Percentiles rank a stretch among this genome's conserved stretches.
These are phyloP conservation scores for Sporodiniella umbellata DNA, from an alignment of 371 early-diverging fungal genomes.

Conservation along the genomic window DNA sequence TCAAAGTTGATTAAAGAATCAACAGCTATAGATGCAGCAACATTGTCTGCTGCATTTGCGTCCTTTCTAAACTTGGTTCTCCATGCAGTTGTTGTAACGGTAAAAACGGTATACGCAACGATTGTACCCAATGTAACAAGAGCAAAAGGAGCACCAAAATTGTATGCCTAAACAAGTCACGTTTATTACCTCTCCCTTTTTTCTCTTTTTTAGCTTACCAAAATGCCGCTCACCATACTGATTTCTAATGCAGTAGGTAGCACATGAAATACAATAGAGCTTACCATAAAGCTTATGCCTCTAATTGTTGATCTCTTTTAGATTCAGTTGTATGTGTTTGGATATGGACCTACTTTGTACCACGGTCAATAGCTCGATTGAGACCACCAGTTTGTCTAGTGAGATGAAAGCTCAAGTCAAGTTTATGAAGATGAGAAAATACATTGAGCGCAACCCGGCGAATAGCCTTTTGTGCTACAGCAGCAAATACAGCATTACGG, in stretches of 20 bases:
- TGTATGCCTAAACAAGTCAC: conserved; percentile 52
- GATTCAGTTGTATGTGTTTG: background rate
- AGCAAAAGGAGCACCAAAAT: conserved; percentile 84
- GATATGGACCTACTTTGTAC: conserved; percentile 74
- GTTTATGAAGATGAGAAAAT: conserved; percentile 81
- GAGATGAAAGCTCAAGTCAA: conserved; percentile 89
- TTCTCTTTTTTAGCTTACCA: conserved; percentile 36
- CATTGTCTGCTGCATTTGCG: conserved; percentile 93
- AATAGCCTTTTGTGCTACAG: conserved; percentile 93
- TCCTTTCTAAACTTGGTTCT: conserved; percentile 82
- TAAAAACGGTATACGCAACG: conserved; percentile 84
- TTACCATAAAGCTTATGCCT: conserved; percentile 91
- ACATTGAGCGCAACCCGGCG: conserved; percentile 83
- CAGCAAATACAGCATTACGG: conserved; percentile 91
- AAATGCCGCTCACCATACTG: conserved; percentile 89
- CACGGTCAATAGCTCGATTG: conserved; percentile 94
- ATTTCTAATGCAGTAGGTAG: conserved; percentile 94
- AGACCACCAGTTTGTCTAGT: conserved; percentile 93
- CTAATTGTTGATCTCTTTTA: conserved; percentile 25
- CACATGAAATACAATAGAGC: conserved; percentile 91
- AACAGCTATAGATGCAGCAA: conserved; percentile 86
- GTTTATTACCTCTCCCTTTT: background rate
- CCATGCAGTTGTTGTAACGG: conserved; percentile 83
- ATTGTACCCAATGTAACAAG: conserved; percentile 84
- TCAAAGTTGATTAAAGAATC: conserved; percentile 95